Percentiles rank a stretch among this genome's conserved stretches.
Conservation (phyloP, 768 basidiomycete genomes). For the Tulasnella sp. region DNA sequence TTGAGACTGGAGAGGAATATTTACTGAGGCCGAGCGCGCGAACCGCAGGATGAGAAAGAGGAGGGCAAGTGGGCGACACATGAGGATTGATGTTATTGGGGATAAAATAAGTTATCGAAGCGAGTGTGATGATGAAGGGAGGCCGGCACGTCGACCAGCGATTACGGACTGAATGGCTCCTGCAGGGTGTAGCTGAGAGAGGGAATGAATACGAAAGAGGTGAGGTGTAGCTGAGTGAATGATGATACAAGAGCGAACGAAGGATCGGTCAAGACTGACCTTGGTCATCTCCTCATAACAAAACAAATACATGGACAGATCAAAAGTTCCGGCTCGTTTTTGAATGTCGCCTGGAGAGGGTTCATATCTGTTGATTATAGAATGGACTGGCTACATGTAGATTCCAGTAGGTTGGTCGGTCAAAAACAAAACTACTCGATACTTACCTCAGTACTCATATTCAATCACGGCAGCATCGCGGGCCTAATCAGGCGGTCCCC, state of each 20-base stretch:
- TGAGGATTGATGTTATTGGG: neutral
- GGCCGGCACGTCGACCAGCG: constrained; percentile 3
- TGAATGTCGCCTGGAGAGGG: too few species aligned
- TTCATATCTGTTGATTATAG: too few species aligned
- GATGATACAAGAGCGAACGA: neutral
- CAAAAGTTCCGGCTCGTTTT: too few species aligned
- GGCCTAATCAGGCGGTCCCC: too few species aligned
- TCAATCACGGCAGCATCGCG: too few species aligned
- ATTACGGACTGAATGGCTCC: neutral
- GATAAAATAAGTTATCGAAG: neutral
- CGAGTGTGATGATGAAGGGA: neutral
- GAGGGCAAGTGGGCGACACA: neutral
- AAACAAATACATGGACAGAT: too few species aligned
- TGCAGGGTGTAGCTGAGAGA: neutral
- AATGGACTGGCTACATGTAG: too few species aligned
- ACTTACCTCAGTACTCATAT: too few species aligned
- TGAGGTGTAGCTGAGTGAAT: neutral
- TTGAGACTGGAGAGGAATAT: constrained; percentile 57
- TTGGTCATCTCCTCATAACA: neutral
- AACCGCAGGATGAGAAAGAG: neutral
- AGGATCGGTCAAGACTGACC: neutral
- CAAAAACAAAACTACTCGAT: too few species aligned
- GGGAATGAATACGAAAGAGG: neutral
- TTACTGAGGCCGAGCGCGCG: constrained; percentile 33
- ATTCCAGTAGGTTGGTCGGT: too few species aligned